These are phyloP conservation scores for Leccinum rimulosum DNA, from an alignment of 768 basidiomycete species.

Conservation along the genomic window DNA sequence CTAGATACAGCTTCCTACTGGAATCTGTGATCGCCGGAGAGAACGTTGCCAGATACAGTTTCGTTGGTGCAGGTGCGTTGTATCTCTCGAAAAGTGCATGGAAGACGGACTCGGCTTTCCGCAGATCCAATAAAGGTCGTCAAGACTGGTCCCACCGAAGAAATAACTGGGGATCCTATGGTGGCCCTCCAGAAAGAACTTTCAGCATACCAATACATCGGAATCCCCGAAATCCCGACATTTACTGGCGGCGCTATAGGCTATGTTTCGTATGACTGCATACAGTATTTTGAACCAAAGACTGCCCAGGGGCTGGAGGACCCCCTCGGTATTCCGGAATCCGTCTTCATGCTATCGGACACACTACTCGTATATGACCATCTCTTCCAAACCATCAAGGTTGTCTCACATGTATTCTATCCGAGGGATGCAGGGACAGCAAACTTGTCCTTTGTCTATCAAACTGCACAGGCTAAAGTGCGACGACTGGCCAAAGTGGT, in stretches of 20 bases:
- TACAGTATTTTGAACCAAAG: slow-evolving; percentile 96
- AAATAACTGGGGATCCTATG: slow-evolving; percentile 86
- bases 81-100: background rate
- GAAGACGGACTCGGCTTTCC: background rate
- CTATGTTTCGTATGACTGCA: slow-evolving; percentile 95
- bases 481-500: slow-evolving; percentile 76
- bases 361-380: slow-evolving; percentile 97
- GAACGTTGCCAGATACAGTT: slow-evolving; percentile 90
- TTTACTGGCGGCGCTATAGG: slow-evolving; percentile 98
- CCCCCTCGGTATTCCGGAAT: slow-evolving; percentile 85
- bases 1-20: slow-evolving; percentile 91
- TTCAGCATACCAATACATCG: slow-evolving; percentile 82
- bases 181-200: slow-evolving; percentile 81
- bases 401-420: slow-evolving; percentile 94
- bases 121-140: slow-evolving; percentile 92
- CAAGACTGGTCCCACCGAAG: slow-evolving; percentile 83
- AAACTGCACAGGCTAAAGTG: slow-evolving; percentile 81
- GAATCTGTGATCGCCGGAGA: slow-evolving; percentile 92
- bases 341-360: slow-evolving; percentile 95
- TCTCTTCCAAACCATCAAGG: slow-evolving; percentile 90
- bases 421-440: slow-evolving; percentile 64
- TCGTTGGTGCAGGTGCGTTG: slow-evolving; percentile 87
- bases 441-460: slow-evolving; percentile 82
- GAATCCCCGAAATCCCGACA: slow-evolving; percentile 87
- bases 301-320: slow-evolving; percentile 76